These are phyloP conservation scores for Coemansia sp. DNA, from an alignment of 192 early-diverging fungal genomes.

Conservation along the genomic window DNA sequence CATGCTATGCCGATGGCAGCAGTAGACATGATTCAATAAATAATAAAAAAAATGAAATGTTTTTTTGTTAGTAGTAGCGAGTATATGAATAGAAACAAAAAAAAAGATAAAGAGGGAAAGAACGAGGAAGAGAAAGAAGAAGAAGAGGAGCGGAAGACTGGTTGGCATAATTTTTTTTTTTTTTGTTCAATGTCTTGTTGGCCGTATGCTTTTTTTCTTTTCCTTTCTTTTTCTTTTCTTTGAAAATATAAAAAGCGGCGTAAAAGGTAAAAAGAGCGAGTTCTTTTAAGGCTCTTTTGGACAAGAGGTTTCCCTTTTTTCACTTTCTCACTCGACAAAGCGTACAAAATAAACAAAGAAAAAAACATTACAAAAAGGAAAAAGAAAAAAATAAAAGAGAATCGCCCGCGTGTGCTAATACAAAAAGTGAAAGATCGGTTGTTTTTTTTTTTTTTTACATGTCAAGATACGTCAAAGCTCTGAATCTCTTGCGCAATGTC, in stretches of 20 bases:
- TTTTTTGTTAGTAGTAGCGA: no score
- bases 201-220: not conserved
- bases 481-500: constrained; percentile 30
- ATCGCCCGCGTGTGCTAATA: not conserved
- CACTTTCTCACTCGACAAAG: no score
- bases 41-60: not conserved
- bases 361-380: not conserved
- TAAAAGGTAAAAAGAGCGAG: not conserved
- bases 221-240: not conserved
- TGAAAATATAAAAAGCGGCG: no score
- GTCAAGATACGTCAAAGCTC: constrained; percentile 32
- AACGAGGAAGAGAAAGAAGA: not conserved
- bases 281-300: not conserved
- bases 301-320: not conserved
- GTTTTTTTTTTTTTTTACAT: not conserved
- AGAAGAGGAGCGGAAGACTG: not conserved
- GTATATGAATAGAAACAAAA: not conserved
- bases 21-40: not conserved
- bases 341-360: not conserved
- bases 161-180: not conserved
- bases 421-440: constrained; percentile 3
- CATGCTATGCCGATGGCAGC: not conserved
- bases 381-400: not conserved
- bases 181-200: no score
- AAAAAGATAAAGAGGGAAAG: not conserved